Evolutionary conservation across 495 filamentous ascomycete genomes (phyloP).

Genomic region (Neurospora sp.): DNA sequence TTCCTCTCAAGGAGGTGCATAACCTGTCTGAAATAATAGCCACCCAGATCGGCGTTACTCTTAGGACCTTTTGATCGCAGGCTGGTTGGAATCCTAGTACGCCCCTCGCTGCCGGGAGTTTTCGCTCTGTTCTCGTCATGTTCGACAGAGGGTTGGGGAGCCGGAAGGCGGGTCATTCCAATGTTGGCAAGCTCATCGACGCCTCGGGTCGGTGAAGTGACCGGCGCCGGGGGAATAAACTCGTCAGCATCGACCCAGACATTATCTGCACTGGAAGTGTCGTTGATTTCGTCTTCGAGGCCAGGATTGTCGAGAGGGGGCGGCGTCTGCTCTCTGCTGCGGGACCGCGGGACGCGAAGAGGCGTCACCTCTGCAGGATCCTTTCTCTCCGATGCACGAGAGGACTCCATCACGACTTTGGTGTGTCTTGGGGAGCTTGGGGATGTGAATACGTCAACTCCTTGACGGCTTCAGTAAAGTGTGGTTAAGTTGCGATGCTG

Average conservation of each 20-base stretch:
- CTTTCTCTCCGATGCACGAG: background rate
- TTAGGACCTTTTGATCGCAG: background rate
- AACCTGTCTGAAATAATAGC: slow-evolving; percentile 3
- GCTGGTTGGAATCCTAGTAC: background rate
- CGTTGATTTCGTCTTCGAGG: background rate
- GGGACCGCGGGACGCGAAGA: background rate
- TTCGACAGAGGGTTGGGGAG: background rate
- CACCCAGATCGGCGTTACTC: slow-evolving; percentile 4
- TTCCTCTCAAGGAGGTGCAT: slow-evolving; percentile 6
- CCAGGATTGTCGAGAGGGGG: background rate
- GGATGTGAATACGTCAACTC: background rate
- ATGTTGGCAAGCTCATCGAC: background rate
- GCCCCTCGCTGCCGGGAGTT: background rate
- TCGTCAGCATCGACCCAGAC: background rate
- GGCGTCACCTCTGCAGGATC: background rate
- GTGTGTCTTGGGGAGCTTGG: background rate
- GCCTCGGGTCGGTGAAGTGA: background rate
- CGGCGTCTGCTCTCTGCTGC: background rate
- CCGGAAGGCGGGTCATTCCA: background rate
- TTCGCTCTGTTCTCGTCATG: background rate
- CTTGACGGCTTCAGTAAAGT: background rate
- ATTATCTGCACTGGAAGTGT: background rate
- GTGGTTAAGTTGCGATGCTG: background rate
- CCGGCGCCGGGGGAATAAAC: background rate
- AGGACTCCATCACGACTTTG: background rate